A percentile compares a stretch with the other conserved stretches of the same genome.
These are phyloP conservation scores for Phaffia tasmanica DNA, from an alignment of 768 basidiomycete species.

Conservation along the genomic window DNA sequence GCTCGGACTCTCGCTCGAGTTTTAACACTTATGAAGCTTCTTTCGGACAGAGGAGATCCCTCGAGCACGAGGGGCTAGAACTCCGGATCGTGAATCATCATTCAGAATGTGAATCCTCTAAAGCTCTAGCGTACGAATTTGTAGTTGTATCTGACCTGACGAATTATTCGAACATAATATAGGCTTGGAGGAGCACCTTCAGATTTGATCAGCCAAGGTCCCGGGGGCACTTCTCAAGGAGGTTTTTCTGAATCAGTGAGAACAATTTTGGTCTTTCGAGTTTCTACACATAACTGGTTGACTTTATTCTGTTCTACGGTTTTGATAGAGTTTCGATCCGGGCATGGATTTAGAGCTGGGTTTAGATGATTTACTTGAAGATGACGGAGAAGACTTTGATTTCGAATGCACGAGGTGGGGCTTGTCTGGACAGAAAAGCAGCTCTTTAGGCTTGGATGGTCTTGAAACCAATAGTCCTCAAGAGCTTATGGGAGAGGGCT, in stretches of 20 bases:
- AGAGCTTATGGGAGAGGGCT: not conserved
- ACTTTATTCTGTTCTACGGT: not conserved
- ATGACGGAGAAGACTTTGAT: not conserved
- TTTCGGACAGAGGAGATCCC: no score
- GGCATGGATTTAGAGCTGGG: slow-evolving; percentile 9
- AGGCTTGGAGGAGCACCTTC: slow-evolving; percentile 11
- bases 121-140: no score
- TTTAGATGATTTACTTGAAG: not conserved
- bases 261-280: not conserved
- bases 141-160: no score
- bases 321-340: slow-evolving; percentile 6
- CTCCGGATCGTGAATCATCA: no score
- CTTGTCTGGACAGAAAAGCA: not conserved
- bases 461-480: no score
- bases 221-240: not conserved
- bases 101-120: no score
- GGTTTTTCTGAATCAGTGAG: no score
- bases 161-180: not conserved
- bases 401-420: not conserved
- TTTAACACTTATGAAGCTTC: no score
- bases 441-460: not conserved
- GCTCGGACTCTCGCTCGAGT: no score
- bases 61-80: no score
- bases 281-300: not conserved
- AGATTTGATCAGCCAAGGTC: not conserved